phyloP scores from a whole-genome alignment of 1,284 basidiomycete genomes.

The Schizopora paradoxa region DNA sequence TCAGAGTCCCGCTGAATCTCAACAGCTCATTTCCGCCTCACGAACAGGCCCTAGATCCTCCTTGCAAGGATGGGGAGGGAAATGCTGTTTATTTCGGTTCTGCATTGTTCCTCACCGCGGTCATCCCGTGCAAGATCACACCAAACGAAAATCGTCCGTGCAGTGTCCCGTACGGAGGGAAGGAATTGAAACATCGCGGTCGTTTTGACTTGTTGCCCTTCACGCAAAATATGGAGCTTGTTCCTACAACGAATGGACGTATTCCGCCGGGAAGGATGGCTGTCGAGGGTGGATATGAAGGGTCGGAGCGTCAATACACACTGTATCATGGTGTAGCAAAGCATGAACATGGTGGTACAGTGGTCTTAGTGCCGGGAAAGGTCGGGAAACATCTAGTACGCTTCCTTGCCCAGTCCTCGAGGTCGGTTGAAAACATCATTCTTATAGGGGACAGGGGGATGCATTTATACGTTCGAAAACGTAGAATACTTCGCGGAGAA shows the following conservation, averaged over 20 bases:
- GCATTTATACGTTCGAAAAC: no score
- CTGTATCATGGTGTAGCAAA: constrained; percentile 53
- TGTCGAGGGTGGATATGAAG: constrained; percentile 40
- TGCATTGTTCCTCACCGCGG: constrained; percentile 57
- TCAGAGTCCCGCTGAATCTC: constrained; percentile 49
- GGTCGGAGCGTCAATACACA: constrained; percentile 33
- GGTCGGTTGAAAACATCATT: no score
- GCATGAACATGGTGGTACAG: no score
- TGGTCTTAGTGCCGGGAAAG: constrained; percentile 62
- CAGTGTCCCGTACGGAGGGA: constrained; percentile 58
- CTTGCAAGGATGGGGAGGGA: constrained; percentile 49
- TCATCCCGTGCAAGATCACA: constrained; percentile 77
- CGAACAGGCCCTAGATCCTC: constrained; percentile 39
- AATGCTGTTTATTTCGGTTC: constrained; percentile 66
- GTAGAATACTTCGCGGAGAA: no score
- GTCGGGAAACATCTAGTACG: constrained; percentile 62
- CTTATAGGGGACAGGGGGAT: no score
- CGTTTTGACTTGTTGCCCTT: constrained; percentile 70
- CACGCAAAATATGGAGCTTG: constrained; percentile 64
- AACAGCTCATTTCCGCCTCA: constrained; percentile 41
- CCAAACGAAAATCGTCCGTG: constrained; percentile 47
- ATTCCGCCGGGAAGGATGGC: constrained; percentile 44
- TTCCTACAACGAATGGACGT: constrained; percentile 50
- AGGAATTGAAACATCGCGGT: constrained; percentile 52
- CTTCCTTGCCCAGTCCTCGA: no score